A percentile compares a stretch with the other conserved stretches of the same genome.
phyloP scores from a whole-genome alignment of 345 rosid species.

The Carallia pectinifolia region DNA sequence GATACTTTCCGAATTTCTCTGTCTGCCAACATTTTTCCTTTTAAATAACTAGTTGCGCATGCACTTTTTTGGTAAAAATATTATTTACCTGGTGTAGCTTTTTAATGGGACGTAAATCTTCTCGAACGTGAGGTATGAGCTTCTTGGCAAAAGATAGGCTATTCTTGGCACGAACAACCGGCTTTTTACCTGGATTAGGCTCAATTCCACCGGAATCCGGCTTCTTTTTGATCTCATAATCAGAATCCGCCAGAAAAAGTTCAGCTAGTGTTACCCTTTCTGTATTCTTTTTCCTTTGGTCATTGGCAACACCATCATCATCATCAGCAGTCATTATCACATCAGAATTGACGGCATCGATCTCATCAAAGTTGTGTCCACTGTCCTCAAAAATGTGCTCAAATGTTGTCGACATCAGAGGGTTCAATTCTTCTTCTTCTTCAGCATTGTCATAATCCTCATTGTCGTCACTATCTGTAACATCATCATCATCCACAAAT shows the following conservation, averaged over 20 bases:
- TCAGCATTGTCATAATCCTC: slow-evolving; percentile 19
- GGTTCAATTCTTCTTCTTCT: slow-evolving; percentile 62
- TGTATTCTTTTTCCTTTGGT: slow-evolving; percentile 37
- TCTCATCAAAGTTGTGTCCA: slow-evolving; percentile 3
- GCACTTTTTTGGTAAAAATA: too few relatives aligned
- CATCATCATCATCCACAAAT: neutral
- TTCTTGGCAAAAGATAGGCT: slow-evolving; percentile 63
- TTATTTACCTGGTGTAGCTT: slow-evolving; percentile 51
- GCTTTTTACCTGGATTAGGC: slow-evolving; percentile 20
- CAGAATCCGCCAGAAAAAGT: slow-evolving; percentile 65
- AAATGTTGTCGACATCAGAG: slow-evolving; percentile 48
- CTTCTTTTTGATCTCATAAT: slow-evolving; percentile 36
- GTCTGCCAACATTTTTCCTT: too few relatives aligned
- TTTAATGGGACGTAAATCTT: slow-evolving; percentile 60
- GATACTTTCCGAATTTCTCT: too few relatives aligned
- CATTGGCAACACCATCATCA: slow-evolving; percentile 25
- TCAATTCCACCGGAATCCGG: slow-evolving; percentile 28
- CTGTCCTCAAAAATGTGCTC: slow-evolving; percentile 22
- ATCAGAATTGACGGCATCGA: slow-evolving; percentile 9
- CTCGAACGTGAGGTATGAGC: slow-evolving; percentile 50
- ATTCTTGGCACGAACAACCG: slow-evolving; percentile 30
- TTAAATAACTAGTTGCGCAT: too few relatives aligned
- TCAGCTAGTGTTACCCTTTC: slow-evolving; percentile 77
- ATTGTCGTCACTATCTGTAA: slow-evolving; percentile 13
- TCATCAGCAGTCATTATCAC: slow-evolving; percentile 25